Base-by-base conservation (phyloP, 352 stramenopile genomes). In the Phytophthora fragariaefolia region DNA sequence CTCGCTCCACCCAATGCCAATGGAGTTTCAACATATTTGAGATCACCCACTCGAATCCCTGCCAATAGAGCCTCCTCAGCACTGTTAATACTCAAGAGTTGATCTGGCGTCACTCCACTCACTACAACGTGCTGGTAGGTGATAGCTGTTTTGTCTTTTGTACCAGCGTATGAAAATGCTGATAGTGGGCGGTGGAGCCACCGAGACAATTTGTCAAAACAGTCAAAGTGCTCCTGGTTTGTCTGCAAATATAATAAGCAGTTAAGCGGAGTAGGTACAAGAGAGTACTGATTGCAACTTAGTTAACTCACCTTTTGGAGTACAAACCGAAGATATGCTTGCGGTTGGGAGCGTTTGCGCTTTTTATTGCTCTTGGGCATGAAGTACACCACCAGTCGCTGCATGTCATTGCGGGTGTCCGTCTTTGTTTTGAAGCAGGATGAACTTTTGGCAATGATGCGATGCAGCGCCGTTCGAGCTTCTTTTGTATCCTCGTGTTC, bases 61-160 rank as follows among this genome's bases (percentile, higher is more conserved):
- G 49, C 36, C 48, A 24, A 22, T 8, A 34, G 43, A n/a, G 18
- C 68, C 34, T 13, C 38, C 18, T 73, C 55, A 15, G 30, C 24
- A 6, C 52, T 53, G 34, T 87, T 87, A 9, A 86, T 9, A 12
- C 58, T 62, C 7, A 90, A 47, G 9, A 95, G 53, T n/a, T 54
- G 68, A 30, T 79, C 49, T 4, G 85, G 80, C 0, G 56, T 17
- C 17, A 92, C 70, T 6, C 75, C 76, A 50, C 81, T 77, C 8
- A 83, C 74, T 0, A 85, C 84, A 18, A 92, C 72, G 34, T 89
- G 73, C 72, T 95, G 85, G 28, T 70, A 85, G 4, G 87, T 93
- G 45, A 92, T 58, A 1, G 87, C 87, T 2, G 66, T 73, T 53
- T 93, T 93, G 71, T 93, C 87, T 58, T 95, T 95, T 8, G 82